These are phyloP conservation scores for Aspergillus nanangensis DNA, from an alignment of 495 filamentous ascomycete genomes.

Conservation along the genomic window DNA sequence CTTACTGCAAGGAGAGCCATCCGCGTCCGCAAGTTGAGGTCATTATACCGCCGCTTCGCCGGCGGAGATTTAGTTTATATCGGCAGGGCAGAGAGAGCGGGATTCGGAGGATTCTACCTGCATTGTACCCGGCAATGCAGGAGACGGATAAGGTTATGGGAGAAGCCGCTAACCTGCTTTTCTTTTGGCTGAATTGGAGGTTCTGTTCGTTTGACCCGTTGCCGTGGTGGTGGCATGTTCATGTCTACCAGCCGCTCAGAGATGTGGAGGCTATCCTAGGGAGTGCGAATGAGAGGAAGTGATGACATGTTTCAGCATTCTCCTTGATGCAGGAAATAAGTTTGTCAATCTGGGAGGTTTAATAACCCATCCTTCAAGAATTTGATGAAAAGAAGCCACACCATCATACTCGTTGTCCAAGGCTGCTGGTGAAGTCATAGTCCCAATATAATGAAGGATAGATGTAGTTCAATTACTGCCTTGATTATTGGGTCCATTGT, in stretches of 20 bases:
- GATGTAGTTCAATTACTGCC: no score
- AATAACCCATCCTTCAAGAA: no score
- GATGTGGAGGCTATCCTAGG: slow-evolving; percentile 27
- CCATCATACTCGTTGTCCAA: no score
- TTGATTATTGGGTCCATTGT: no score
- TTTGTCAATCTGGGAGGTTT: no score
- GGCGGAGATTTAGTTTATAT: slow-evolving; percentile 7
- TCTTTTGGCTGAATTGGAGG: slow-evolving; percentile 31
- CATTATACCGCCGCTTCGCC: neutral
- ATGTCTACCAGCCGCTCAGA: slow-evolving; percentile 33
- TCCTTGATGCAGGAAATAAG: no score
- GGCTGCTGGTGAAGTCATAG: no score
- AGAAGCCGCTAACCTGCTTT: slow-evolving; percentile 8
- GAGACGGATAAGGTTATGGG: slow-evolving; percentile 6
- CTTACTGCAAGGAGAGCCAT: no score
- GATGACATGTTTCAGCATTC: no score
- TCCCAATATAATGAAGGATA: no score
- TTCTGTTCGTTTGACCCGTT: slow-evolving; percentile 35
- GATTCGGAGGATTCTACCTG: slow-evolving; percentile 1
- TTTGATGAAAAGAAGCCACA: no score
- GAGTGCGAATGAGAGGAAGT: slow-evolving; percentile 16
- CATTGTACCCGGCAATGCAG: slow-evolving; percentile 11
- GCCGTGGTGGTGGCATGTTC: slow-evolving; percentile 46
- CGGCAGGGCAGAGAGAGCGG: slow-evolving; percentile 2
- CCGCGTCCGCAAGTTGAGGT: no score